Conservation (phyloP, 164 flowering plant genomes). For the Aristolochia californica region DNA sequence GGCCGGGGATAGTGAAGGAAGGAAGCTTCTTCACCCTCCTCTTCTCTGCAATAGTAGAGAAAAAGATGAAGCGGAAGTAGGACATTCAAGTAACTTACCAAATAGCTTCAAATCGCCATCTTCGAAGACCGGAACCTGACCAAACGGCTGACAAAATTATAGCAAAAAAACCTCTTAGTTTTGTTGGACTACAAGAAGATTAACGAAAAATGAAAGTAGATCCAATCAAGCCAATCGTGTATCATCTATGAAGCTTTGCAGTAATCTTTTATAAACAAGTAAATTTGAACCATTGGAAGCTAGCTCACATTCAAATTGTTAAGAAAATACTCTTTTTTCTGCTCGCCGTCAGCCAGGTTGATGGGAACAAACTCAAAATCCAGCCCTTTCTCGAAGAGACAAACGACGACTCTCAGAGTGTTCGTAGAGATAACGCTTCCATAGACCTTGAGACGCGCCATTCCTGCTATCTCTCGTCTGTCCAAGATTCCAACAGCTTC, state of each 20-base stretch:
- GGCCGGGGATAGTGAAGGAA: too few relatives aligned
- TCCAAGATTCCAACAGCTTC: too few relatives aligned
- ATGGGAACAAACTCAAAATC: constrained; percentile 7
- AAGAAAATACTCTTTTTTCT: constrained; percentile 1
- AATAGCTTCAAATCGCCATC: constrained; percentile 56
- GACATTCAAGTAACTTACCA: too few relatives aligned
- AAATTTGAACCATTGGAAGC: too few relatives aligned
- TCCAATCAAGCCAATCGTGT: neutral
- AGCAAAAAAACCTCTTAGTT: neutral
- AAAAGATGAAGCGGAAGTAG: too few relatives aligned
- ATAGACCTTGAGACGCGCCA: constrained; percentile 21
- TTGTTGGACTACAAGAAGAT: neutral
- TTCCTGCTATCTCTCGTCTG: too few relatives aligned
- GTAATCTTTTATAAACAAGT: too few relatives aligned
- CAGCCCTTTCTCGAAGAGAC: constrained; percentile 9
- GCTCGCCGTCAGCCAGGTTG: constrained; percentile 3
- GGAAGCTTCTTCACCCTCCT: too few relatives aligned
- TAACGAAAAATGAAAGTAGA: neutral
- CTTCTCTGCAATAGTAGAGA: too few relatives aligned
- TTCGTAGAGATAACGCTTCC: constrained; percentile 11
- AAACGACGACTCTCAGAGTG: neutral
- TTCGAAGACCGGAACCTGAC: constrained; percentile 23
- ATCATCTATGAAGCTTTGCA: neutral
- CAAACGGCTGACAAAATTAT: constrained; percentile 11
- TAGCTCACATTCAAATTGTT: neutral